A percentile compares a stretch with the other conserved stretches of the same genome.
These are phyloP conservation scores for Coriolopsis trogii DNA, from an alignment of 1,284 basidiomycete species.

Conservation along the genomic window DNA sequence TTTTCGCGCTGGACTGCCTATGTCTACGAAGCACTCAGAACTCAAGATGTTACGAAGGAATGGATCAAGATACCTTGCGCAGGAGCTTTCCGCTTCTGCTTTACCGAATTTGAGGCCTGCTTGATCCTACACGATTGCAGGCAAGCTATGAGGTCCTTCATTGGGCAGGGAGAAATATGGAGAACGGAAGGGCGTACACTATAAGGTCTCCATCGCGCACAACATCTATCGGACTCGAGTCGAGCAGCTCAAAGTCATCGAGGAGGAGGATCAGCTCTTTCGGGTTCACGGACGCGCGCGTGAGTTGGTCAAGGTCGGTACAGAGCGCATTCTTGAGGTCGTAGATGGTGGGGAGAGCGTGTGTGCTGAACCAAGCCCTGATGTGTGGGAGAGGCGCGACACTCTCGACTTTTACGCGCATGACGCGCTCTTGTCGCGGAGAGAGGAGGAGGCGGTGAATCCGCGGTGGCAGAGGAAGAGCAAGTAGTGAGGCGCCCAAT, in stretches of 20 bases:
- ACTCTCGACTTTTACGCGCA: conserved; percentile 46
- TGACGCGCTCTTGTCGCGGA: too few relatives aligned
- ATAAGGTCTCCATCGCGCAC: conserved; percentile 49
- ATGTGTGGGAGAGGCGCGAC: conserved; percentile 41
- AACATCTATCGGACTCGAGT: conserved; percentile 40
- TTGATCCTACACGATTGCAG: conserved; percentile 23
- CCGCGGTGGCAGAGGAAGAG: neutral
- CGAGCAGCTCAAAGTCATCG: conserved; percentile 49
- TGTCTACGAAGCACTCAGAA: neutral
- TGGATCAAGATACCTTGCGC: conserved; percentile 5
- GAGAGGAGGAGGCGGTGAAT: too few relatives aligned
- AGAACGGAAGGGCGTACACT: conserved; percentile 33
- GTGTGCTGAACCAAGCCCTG: conserved; percentile 45
- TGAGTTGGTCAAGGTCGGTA: conserved; percentile 28
- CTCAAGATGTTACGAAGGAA: neutral
- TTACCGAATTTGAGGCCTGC: neutral
- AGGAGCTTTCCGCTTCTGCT: conserved; percentile 25
- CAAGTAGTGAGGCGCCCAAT: neutral
- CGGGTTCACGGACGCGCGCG: conserved; percentile 17
- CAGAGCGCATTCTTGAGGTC: conserved; percentile 36
- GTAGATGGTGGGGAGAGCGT: conserved; percentile 27
- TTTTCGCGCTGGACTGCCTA: conserved; percentile 17
- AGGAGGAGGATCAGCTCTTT: conserved; percentile 38
- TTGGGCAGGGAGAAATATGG: conserved; percentile 1
- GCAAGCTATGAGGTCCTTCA: conserved; percentile 28